Base-by-base conservation (phyloP, 2,329 filamentous ascomycete species). In the Calonectria hongkongensis region DNA sequence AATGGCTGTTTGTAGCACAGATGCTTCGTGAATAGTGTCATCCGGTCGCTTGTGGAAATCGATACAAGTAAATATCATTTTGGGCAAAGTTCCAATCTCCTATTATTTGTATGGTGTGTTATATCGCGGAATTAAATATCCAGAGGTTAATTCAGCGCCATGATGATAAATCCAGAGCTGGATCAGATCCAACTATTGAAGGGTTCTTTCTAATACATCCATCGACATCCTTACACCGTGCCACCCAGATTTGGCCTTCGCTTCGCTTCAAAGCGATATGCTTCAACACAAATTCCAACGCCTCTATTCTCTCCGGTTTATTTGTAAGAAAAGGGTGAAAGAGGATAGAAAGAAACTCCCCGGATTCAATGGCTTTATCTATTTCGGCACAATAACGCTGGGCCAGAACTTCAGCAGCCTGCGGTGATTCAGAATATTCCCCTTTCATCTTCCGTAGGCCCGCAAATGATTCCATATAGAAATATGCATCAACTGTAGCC, bases 401-500 rank as follows among this genome's bases (percentile, higher is more conserved):
- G 15, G 16, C 28, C 8, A 69, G 39, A 7, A 45, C 36, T 9
- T 64, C 18, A 21, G 67, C 7, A 3, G 56, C 7, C n/a, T 69
- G 67, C 2, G 67, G 67, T 12, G 25, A 25, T 2, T 9, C 4
- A 8, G 67, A 33, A 28, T 64, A 64, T 18, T 69, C 58, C 6
- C 56, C 67, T 8, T 64, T 69, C 33, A 69, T 54, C 25, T 45
- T 64, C n/a, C 67, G 47, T 13, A 69, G 47, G 7, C 47, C 67
- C 16, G 56, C 47, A 28, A 69, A 69, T 16, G 67, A 45, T 21
- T 63, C 58, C 67, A 69, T 69, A 39, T 69, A 69, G n/a, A 45
- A 69, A 27, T 69, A 69, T 27, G 67, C 67, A 25, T 69, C 67
- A 18, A 69, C 67, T 3, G 67, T 63, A 6, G 50, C 65, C 67